phyloP scores from a whole-genome alignment of 2,329 filamentous ascomycete species.

The Fusarium odoratissimum region DNA sequence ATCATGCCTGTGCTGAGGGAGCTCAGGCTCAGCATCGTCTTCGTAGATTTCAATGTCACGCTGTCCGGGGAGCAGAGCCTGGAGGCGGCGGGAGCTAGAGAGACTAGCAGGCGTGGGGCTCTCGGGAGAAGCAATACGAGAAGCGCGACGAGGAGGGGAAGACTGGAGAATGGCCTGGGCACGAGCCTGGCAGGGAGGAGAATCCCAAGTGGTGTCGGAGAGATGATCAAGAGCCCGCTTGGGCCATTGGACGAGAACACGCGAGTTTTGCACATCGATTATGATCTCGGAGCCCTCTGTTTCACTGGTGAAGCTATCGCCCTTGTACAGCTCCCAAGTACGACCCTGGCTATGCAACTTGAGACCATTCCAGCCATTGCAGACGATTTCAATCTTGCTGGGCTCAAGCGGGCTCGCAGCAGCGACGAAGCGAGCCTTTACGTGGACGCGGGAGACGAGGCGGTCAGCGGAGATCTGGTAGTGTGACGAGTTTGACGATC shows the following conservation, averaged over 20 bases:
- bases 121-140: slow-evolving; percentile 77
- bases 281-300: slow-evolving; percentile 91
- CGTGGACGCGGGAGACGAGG: slow-evolving; percentile 91
- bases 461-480: slow-evolving; percentile 94
- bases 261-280: slow-evolving; percentile 92
- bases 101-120: slow-evolving; percentile 69
- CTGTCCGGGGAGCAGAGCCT: slow-evolving; percentile 57
- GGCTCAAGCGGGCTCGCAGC: slow-evolving; percentile 74
- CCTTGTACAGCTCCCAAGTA: slow-evolving; percentile 87
- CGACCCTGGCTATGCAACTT: slow-evolving; percentile 92
- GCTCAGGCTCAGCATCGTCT: slow-evolving; percentile 72
- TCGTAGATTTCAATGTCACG: slow-evolving; percentile 77
- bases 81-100: slow-evolving; percentile 57
- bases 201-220: slow-evolving; percentile 79
- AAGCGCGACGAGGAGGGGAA: slow-evolving; percentile 67
- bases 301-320: slow-evolving; percentile 89
- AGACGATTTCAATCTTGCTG: slow-evolving; percentile 87
- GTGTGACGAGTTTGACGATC: slow-evolving; percentile 94
- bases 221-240: slow-evolving; percentile 64
- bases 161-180: slow-evolving; percentile 63
- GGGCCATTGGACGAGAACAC: slow-evolving; percentile 92
- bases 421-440: slow-evolving; percentile 85
- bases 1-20: slow-evolving; percentile 50
- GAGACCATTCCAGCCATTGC: slow-evolving; percentile 94
- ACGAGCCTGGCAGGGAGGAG: slow-evolving; percentile 59